Conservation (phyloP, 1,284 basidiomycete species). For the Hypsizygus ulmarius region DNA sequence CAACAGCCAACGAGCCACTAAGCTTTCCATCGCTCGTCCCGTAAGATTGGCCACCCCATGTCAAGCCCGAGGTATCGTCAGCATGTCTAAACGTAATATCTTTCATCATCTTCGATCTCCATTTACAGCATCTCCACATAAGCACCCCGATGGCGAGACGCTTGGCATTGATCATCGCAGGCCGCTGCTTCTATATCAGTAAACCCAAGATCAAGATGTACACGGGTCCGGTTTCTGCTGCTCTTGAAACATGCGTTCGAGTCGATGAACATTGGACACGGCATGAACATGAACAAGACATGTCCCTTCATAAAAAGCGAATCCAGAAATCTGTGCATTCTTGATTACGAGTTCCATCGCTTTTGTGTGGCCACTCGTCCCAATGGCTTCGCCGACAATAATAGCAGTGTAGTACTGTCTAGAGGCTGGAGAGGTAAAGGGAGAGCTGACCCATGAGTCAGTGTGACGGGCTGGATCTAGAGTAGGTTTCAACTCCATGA, state of each 20-base stretch:
- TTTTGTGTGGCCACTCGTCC: constrained; percentile 30
- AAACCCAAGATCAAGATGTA: constrained; percentile 45
- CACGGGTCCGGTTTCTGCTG: constrained; percentile 32
- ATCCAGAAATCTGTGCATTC: constrained; percentile 54
- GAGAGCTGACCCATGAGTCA: constrained; percentile 49
- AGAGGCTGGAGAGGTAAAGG: constrained; percentile 48
- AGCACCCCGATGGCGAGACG: constrained; percentile 43
- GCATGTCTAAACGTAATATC: constrained; percentile 12
- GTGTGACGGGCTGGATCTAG: constrained; percentile 58
- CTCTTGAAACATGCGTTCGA: constrained; percentile 47
- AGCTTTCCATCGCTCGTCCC: constrained; percentile 16
- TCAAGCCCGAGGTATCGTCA: constrained; percentile 18
- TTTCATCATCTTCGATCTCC: not conserved
- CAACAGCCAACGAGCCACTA: constrained; percentile 9
- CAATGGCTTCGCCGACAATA: constrained; percentile 40
- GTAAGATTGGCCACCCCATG: constrained; percentile 21
- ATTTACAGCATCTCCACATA: not conserved
- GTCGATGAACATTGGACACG: constrained; percentile 59
- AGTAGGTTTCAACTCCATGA: not conserved
- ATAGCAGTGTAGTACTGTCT: constrained; percentile 58
- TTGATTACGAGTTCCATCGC: constrained; percentile 52
- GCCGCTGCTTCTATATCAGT: constrained; percentile 20
- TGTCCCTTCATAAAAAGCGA: constrained; percentile 56
- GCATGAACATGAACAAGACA: too few relatives aligned
- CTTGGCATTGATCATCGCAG: constrained; percentile 36